Base-by-base conservation (phyloP, 2,329 filamentous ascomycete species). In the Cladosporium halotolerans region DNA sequence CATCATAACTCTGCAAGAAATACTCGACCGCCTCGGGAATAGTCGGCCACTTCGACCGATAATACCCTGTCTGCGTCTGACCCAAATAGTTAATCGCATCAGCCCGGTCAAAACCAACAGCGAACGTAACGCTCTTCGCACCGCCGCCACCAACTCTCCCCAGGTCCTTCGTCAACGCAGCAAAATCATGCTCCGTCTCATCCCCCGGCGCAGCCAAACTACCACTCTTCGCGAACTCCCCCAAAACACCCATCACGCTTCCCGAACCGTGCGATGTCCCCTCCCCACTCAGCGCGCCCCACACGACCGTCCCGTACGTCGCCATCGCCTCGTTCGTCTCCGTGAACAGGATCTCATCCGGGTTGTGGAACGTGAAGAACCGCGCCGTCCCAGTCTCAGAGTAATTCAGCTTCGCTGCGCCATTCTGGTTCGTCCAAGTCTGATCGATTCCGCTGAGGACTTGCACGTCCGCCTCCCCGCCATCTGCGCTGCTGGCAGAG, bases 381-480 rank as follows among this genome's bases (percentile, higher is more conserved):
- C 49, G 53, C 7, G 55, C 43, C 28, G 53, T 39, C 28, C 45
- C 57, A 13, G 52, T 45, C 2, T 42, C 55, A 2, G 60, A 59
- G 16, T 59, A 60, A 31, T 60, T 63, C 14, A 63, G 49, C 2
- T 52, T 39, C 5, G 62, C 57, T 23, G 58, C 58, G 5, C 62
- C 61, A 34, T 55, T 52, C 38, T 65, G 65, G n/a, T 63, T 66
- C 1, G 65, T 69, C 68, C 69, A 71, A 1, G 62, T 63, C 9
- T 65, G 59, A 54, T 70, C 67, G 19, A 70, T 64, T n/a, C 62
- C 68, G 31, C 59, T 64, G 45, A 68, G 63, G n/a, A 71, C 57
- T 47, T 70, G 61, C 8, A 70, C 56, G 1, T 54, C 49, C 9
- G 44, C 40, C 13, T 28, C 53, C 6, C 31, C 9, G 4, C 44